phyloP scores from a whole-genome alignment of 2,329 filamentous ascomycete species.

The Emergomyces pasteurianus region DNA sequence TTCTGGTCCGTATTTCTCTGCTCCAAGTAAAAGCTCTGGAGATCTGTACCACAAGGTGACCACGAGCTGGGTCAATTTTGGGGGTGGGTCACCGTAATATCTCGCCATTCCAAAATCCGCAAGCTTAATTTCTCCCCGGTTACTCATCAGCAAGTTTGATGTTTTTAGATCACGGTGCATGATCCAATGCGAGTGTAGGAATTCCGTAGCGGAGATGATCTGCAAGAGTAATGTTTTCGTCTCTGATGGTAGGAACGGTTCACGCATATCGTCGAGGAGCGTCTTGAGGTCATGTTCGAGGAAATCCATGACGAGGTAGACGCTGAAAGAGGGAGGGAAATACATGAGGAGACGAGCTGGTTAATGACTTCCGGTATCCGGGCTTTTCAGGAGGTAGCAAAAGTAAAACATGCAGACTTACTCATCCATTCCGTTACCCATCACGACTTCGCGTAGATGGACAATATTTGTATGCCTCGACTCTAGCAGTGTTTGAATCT shows the following conservation, averaged over 20 bases:
- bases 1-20: constrained; percentile 58
- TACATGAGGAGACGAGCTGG: constrained; percentile 14
- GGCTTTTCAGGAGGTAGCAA: constrained; percentile 23
- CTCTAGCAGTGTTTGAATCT: constrained; percentile 82
- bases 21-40: constrained; percentile 78
- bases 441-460: constrained; percentile 67
- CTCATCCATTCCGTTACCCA: constrained; percentile 53
- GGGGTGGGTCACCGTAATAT: constrained; percentile 66
- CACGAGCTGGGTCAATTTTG: constrained; percentile 78
- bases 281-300: constrained; percentile 93
- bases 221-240: constrained; percentile 82
- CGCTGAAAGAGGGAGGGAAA: constrained; percentile 39
- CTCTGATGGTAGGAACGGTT: constrained; percentile 86
- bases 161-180: constrained; percentile 90
- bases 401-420: constrained; percentile 23
- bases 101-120: constrained; percentile 98
- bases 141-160: constrained; percentile 87
- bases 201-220: constrained; percentile 65
- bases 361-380: constrained; percentile 25
- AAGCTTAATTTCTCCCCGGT: constrained; percentile 86
- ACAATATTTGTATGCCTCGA: constrained; percentile 77
- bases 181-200: constrained; percentile 83
- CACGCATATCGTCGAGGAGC: constrained; percentile 83
- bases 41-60: constrained; percentile 96
- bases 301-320: constrained; percentile 94